Conservation (phyloP, 202 grass and related monocot species). For the Tripidium arundinaceum region DNA sequence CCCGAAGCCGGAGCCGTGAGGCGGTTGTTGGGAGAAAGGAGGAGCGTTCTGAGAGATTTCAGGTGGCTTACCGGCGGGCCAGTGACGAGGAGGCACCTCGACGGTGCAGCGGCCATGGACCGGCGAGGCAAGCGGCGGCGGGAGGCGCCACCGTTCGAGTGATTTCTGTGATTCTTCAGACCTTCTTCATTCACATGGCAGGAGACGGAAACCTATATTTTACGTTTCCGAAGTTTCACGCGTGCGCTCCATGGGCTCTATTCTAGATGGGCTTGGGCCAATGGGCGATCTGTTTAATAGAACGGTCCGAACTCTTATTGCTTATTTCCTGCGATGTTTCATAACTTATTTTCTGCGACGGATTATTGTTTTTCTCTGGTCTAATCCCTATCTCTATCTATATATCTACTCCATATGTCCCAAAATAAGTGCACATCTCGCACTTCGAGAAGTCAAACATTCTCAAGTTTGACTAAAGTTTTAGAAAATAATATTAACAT, state of each 20-base stretch:
- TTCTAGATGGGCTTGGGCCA: not conserved
- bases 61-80: constrained; percentile 54
- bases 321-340: too few species aligned
- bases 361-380: too few species aligned
- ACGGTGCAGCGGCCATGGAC: constrained; percentile 53
- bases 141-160: not conserved
- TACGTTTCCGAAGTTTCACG: not conserved
- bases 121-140: not conserved
- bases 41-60: not conserved
- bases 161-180: not conserved
- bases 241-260: not conserved
- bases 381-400: too few species aligned
- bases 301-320: too few species aligned
- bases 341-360: too few species aligned
- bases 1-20: not conserved
- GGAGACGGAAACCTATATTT: not conserved
- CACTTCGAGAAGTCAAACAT: too few species aligned
- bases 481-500: too few species aligned
- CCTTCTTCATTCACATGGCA: not conserved
- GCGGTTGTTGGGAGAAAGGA: not conserved
- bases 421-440: too few species aligned
- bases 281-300: not conserved
- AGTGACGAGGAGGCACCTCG: constrained; percentile 79
- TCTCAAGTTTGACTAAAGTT: too few species aligned
- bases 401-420: too few species aligned